Conservation (phyloP, 2,329 filamentous ascomycete genomes). For the Furcasterigmium sp. region DNA sequence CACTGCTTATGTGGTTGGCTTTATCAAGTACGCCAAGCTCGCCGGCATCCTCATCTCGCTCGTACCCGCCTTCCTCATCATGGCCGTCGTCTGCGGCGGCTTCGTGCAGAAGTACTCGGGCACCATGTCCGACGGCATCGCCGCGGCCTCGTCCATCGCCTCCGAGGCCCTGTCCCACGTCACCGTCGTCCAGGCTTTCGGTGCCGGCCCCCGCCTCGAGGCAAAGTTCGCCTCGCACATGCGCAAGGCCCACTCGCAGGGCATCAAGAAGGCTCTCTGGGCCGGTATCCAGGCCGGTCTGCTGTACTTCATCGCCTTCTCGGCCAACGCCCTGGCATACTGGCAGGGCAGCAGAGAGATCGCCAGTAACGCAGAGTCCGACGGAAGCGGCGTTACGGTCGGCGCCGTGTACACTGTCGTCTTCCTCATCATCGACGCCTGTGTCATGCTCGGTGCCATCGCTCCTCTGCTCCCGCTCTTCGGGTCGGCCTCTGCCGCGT, state of each 20-base stretch:
- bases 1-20: constrained; percentile 62
- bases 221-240: constrained; percentile 41
- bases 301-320: constrained; percentile 62
- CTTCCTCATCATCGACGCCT: constrained; percentile 49
- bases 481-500: constrained; percentile 47
- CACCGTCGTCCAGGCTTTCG: constrained; percentile 58
- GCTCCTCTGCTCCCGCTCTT: constrained; percentile 55
- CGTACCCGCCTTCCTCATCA: constrained; percentile 57
- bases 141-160: constrained; percentile 55
- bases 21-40: constrained; percentile 56
- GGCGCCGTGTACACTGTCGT: constrained; percentile 51
- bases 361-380: constrained; percentile 14
- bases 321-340: constrained; percentile 59
- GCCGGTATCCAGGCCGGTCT: constrained; percentile 54
- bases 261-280: constrained; percentile 50
- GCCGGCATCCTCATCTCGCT: constrained; percentile 60
- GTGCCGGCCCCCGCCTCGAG: constrained; percentile 54
- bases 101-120: constrained; percentile 47
- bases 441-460: constrained; percentile 52
- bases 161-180: constrained; percentile 58
- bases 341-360: constrained; percentile 53
- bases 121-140: constrained; percentile 46
- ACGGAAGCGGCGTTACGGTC: constrained; percentile 28
- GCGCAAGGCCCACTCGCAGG: constrained; percentile 37
- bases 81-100: constrained; percentile 49